Evolutionary conservation across 805 yeast species (phyloP), one percentile per base, ranked within the genome.

Genomic region (Saccharomyces mikatae): DNA sequence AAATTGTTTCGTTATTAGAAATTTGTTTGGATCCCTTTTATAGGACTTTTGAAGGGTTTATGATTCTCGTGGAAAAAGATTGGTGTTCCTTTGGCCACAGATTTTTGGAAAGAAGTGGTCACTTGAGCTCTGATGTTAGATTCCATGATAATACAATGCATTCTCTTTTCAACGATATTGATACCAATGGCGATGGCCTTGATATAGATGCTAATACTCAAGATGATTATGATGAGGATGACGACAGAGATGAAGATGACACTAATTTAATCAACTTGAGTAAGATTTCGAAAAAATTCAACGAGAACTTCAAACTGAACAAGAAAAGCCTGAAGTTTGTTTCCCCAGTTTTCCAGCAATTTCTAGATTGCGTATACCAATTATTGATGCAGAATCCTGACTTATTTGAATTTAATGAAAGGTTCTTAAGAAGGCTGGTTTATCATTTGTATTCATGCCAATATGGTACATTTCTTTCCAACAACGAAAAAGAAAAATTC

Each of bases 41-140:
- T 69, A 77, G 99, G 59, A 91, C 98, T 0, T 59, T 88, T 2
- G 86, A 89, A 55, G 99, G 99, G 2, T 90, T 94, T 64, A 85
- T 87, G 72, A 79, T 83, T 0, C 74, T 94, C 21, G 77, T 94
- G 3, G 99, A 94, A 63, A 91, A 94, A 64, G 99, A 94, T 59
- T 94, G 98, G 98, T 75, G 89, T 2, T 82, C 96, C 48, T 92
- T 92, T 74, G 99, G 99, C 0, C 96, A 90, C 72, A 79, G 89
- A 60, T 94, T 92, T 66, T 80, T 82, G 53, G 94, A 89, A 58
- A 73, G 99, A 57, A 82, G 83, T 24, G 96, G 94, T 36, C 91
- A 87, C 68, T 76, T 91, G 24, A 77, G 78, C 53, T 71, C 78
- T 29, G 84, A 80, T 49, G 76, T 77, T 10, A 73, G 74, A 50